Evolutionary conservation across 2,329 filamentous ascomycete genomes (phyloP).

Genomic region (Sporothrix inflata): DNA sequence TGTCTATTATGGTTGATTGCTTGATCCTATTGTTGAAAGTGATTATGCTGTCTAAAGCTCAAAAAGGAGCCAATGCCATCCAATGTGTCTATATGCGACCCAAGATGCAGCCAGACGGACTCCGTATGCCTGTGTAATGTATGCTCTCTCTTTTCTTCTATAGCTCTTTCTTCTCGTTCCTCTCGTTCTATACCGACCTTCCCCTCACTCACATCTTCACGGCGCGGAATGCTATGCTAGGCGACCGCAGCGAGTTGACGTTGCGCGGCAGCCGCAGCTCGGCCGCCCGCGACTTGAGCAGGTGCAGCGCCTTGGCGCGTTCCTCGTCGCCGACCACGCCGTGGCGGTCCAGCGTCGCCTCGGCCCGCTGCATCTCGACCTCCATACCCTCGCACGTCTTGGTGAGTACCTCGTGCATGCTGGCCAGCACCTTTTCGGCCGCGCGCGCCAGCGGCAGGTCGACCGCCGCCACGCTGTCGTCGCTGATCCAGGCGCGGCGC

Average conservation of each 20-base stretch:
- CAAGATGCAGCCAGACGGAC: background rate
- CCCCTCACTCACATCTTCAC: constrained; percentile 45
- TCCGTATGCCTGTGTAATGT: background rate
- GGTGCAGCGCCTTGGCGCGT: constrained; percentile 61
- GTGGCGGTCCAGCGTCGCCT: constrained; percentile 36
- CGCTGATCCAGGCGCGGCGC: constrained; percentile 72
- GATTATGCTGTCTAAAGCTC: constrained; percentile 13
- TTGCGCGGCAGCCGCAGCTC: constrained; percentile 85
- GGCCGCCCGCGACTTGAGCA: constrained; percentile 78
- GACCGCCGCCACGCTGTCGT: constrained; percentile 67
- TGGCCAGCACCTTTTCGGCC: constrained; percentile 83
- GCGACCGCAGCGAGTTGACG: constrained; percentile 67
- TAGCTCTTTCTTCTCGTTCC: background rate
- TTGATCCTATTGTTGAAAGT: constrained; percentile 8
- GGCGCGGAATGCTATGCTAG: constrained; percentile 66
- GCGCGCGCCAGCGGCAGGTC: constrained; percentile 83
- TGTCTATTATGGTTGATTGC: background rate
- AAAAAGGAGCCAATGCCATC: background rate
- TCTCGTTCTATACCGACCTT: background rate
- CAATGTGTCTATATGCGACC: constrained; percentile 22
- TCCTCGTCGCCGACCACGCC: constrained; percentile 42
- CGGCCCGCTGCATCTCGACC: constrained; percentile 50
- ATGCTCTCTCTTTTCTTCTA: background rate
- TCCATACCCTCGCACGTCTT: constrained; percentile 69
- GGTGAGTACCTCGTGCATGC: constrained; percentile 84